These are phyloP conservation scores for Lactarius quietus DNA, from an alignment of 768 basidiomycete species.

Conservation along the genomic window DNA sequence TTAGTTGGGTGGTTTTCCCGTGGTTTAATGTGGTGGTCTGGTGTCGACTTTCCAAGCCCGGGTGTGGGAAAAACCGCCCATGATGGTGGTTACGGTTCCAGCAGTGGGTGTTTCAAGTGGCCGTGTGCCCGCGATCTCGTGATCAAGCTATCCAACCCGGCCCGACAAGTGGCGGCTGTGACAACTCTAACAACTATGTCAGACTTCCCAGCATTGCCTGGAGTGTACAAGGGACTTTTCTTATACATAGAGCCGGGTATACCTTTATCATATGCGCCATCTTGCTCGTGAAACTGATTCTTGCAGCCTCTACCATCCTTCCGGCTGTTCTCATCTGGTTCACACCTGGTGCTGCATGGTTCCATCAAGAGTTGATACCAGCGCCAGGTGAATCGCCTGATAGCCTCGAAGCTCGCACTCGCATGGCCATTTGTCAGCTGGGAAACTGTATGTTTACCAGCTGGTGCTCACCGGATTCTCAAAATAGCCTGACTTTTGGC, in stretches of 20 bases:
- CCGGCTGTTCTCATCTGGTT: conserved; percentile 52
- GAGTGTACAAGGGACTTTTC: conserved; percentile 60
- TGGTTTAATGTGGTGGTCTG: no score
- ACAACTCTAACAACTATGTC: no score
- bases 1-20: no score
- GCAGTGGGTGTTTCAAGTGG: no score
- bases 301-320: conserved; percentile 48
- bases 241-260: conserved; percentile 63
- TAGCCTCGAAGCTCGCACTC: conserved; percentile 46
- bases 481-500: background rate
- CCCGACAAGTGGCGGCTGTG: no score
- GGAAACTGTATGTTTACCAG: conserved; percentile 50
- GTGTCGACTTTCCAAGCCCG: no score
- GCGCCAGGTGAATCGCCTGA: conserved; percentile 34
- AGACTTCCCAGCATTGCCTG: conserved; percentile 55
- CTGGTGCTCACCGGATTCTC: background rate
- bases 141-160: background rate
- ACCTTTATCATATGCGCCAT: background rate
- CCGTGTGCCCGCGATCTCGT: no score
- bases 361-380: conserved; percentile 62
- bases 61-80: no score
- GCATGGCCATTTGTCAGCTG: conserved; percentile 65
- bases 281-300: background rate
- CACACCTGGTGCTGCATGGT: conserved; percentile 62
- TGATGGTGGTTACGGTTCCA: no score